Conservation (phyloP, 129 eudicot genomes). For the Erigeron canadensis region DNA sequence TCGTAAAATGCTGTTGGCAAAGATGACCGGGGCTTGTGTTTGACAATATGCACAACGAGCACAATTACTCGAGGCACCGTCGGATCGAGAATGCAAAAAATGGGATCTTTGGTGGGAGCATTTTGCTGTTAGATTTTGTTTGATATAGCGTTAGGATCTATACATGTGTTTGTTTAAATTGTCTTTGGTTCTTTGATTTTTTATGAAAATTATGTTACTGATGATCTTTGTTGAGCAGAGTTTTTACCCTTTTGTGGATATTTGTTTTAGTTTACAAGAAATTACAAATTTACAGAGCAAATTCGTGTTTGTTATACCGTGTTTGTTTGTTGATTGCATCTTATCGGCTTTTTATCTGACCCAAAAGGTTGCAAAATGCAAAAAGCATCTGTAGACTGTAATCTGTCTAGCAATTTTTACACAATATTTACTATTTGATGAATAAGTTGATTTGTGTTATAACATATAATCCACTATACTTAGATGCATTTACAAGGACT, state of each 20-base stretch:
- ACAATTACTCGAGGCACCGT: no score
- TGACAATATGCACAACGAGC: neutral
- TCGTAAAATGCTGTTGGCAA: constrained; percentile 34
- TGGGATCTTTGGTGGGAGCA: constrained; percentile 36
- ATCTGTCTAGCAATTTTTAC: no score
- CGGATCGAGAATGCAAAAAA: neutral
- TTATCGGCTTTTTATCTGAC: no score
- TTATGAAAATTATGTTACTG: constrained; percentile 13
- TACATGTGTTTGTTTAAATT: constrained; percentile 26
- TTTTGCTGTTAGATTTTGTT: constrained; percentile 37
- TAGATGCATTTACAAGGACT: no score
- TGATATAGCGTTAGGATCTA: constrained; percentile 39
- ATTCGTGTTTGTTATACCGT: constrained; percentile 17
- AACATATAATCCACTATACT: no score
- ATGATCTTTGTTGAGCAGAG: constrained; percentile 17
- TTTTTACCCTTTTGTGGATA: constrained; percentile 29
- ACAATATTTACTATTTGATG: no score
- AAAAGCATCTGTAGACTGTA: no score
- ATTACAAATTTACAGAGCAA: constrained; percentile 23
- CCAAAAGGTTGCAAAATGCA: no score
- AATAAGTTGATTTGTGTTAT: no score
- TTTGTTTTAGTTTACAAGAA: constrained; percentile 24
- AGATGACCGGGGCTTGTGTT: constrained; percentile 16
- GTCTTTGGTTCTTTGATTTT: constrained; percentile 19
- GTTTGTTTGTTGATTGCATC: neutral